Percentiles rank a stretch among this genome's conserved stretches.
Evolutionary conservation across 2,329 filamentous ascomycete genomes (phyloP).

Genomic region (Colletotrichum incanum): DNA sequence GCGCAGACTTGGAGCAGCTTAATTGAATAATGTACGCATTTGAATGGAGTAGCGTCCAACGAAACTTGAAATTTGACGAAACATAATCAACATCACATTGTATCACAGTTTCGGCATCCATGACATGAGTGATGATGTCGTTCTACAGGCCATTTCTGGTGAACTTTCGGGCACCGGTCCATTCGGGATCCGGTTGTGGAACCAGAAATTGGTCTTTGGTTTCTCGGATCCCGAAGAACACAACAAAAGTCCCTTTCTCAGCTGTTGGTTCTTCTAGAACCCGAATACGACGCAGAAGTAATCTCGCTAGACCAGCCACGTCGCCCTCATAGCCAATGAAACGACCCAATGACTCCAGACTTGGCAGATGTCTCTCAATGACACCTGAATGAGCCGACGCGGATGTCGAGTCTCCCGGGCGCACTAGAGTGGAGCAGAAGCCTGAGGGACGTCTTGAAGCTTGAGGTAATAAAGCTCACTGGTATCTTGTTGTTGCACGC

Average conservation of each 20-base stretch:
- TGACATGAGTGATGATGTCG: neutral
- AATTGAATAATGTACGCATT: neutral
- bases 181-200: conserved; percentile 12
- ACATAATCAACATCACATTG: neutral
- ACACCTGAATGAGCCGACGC: conserved; percentile 25
- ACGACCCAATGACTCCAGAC: neutral
- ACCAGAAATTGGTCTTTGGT: neutral
- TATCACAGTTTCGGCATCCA: neutral
- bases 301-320: conserved; percentile 22
- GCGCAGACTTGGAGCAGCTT: neutral
- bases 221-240: neutral
- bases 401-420: conserved; percentile 22
- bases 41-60: too few relatives aligned
- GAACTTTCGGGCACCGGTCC: neutral
- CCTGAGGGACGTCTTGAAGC: neutral
- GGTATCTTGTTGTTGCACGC: neutral
- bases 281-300: conserved; percentile 25
- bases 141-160: neutral
- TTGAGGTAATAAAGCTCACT: neutral
- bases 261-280: neutral
- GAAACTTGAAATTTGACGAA: too few relatives aligned
- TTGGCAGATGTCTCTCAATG: neutral
- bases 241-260: neutral
- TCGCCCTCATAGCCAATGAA: conserved; percentile 2
- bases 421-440: conserved; percentile 5